Conservation (phyloP, 345 rosid genomes). For the Ceriops decandra region DNA sequence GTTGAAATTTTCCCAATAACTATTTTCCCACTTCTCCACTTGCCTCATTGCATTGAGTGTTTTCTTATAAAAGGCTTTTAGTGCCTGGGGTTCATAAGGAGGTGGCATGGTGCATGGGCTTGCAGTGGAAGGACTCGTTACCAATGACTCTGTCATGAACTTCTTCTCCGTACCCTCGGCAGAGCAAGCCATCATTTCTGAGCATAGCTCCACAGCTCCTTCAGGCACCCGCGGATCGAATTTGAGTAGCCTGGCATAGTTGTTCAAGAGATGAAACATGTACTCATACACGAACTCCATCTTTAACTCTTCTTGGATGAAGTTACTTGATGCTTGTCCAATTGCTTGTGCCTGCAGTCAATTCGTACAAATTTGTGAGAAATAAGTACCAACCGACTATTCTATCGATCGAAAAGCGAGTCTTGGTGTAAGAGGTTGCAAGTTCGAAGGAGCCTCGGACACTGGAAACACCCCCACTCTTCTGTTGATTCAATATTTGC, state of each 20-base stretch:
- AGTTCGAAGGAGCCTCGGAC: no score
- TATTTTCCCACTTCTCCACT: conserved; percentile 36
- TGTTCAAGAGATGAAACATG: conserved; percentile 47
- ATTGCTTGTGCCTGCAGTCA: conserved; percentile 41
- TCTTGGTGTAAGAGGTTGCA: no score
- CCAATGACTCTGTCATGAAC: conserved; percentile 49
- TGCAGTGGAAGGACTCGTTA: conserved; percentile 38
- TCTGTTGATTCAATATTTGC: no score
- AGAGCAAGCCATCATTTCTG: conserved; percentile 41
- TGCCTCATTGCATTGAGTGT: conserved; percentile 19
- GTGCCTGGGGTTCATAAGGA: conserved; percentile 26
- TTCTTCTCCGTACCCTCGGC: conserved; percentile 29
- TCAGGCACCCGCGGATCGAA: conserved; percentile 42
- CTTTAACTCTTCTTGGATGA: conserved; percentile 35
- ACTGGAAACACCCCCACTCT: no score
- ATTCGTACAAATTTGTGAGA: no score
- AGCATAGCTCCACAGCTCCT: conserved; percentile 35
- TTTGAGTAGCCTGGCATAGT: conserved; percentile 47
- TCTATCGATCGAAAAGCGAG: no score
- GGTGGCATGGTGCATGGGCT: conserved; percentile 46
- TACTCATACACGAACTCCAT: conserved; percentile 56
- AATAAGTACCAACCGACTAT: no score
- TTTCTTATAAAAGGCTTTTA: conserved; percentile 26
- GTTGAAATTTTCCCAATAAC: conserved; percentile 9
- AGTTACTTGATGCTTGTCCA: conserved; percentile 48